A percentile compares a stretch with the other conserved stretches of the same genome.
These are phyloP conservation scores for Fistulifera solaris DNA, from an alignment of 108 stramenopile species.

Conservation along the genomic window DNA sequence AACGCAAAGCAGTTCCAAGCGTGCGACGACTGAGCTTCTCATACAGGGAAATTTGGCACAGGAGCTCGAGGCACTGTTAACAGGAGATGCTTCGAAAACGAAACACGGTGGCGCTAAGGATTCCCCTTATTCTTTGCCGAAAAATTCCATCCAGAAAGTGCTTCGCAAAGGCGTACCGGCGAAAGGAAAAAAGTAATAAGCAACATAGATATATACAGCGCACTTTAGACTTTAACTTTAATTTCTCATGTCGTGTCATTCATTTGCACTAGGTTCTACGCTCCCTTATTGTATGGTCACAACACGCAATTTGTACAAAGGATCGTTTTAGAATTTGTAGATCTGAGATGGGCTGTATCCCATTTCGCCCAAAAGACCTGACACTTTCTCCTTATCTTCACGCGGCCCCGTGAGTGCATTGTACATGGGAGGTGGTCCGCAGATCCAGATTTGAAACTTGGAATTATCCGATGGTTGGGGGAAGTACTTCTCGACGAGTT, in stretches of 20 bases:
- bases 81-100: conserved; percentile 56
- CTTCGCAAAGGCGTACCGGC: conserved; percentile 70
- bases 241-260: too few relatives aligned
- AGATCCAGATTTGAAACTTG: conserved; percentile 73
- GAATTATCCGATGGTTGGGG: conserved; percentile 47
- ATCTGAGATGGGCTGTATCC: conserved; percentile 83
- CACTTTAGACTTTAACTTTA: too few relatives aligned
- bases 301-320: conserved; percentile 5
- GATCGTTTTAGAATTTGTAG: conserved; percentile 81
- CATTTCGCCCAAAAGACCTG: conserved; percentile 72
- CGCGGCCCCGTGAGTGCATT: conserved; percentile 81
- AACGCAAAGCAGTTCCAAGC: conserved; percentile 12
- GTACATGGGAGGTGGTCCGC: conserved; percentile 92
- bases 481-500: conserved; percentile 50
- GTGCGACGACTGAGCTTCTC: conserved; percentile 49
- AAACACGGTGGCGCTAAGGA: conserved; percentile 66
- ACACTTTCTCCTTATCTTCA: conserved; percentile 56
- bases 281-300: too few relatives aligned
- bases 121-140: conserved; percentile 43
- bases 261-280: too few relatives aligned
- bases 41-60: conserved; percentile 70
- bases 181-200: background rate
- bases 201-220: too few relatives aligned
- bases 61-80: conserved; percentile 60
- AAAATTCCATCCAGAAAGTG: conserved; percentile 36